Evolutionary conservation across 2,329 filamentous ascomycete genomes (phyloP).

Genomic region (Stenocarpella maydis): DNA sequence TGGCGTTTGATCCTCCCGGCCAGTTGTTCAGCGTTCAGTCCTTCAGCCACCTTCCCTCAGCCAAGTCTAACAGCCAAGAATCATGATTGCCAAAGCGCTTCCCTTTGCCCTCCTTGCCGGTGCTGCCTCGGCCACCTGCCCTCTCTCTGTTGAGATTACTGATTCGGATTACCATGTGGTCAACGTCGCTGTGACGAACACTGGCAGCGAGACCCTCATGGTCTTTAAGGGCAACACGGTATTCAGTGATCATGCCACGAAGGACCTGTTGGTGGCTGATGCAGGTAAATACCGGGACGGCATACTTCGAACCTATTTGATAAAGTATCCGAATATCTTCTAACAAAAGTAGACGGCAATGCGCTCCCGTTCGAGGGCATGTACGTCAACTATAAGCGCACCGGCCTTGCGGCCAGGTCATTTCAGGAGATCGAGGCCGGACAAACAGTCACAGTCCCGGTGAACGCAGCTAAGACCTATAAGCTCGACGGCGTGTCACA

Average conservation of each 20-base stretch:
- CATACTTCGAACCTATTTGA: no score
- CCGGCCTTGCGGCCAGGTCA: slow-evolving; percentile 20
- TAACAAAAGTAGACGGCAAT: slow-evolving; percentile 30
- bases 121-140: slow-evolving; percentile 34
- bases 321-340: not conserved
- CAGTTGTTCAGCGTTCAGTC: no score
- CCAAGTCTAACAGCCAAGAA: not conserved
- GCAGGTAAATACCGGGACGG: slow-evolving; percentile 1
- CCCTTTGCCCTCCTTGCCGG: slow-evolving; percentile 32
- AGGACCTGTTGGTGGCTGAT: slow-evolving; percentile 34
- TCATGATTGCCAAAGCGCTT: slow-evolving; percentile 31
- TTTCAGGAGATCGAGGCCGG: slow-evolving; percentile 35
- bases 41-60: not conserved
- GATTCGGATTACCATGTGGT: slow-evolving; percentile 31
- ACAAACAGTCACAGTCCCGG: slow-evolving; percentile 32
- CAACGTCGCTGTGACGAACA: slow-evolving; percentile 34
- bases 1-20: no score
- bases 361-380: slow-evolving; percentile 32
- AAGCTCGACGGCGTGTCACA: slow-evolving; percentile 29
- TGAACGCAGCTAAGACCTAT: slow-evolving; percentile 34
- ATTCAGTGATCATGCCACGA: slow-evolving; percentile 35
- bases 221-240: slow-evolving; percentile 37
- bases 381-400: slow-evolving; percentile 36
- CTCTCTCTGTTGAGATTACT: slow-evolving; percentile 32
- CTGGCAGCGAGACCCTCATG: slow-evolving; percentile 32